Evolutionary conservation across 352 stramenopile genomes (phyloP).

Genomic region (Globisporangium paroecandrum): DNA sequence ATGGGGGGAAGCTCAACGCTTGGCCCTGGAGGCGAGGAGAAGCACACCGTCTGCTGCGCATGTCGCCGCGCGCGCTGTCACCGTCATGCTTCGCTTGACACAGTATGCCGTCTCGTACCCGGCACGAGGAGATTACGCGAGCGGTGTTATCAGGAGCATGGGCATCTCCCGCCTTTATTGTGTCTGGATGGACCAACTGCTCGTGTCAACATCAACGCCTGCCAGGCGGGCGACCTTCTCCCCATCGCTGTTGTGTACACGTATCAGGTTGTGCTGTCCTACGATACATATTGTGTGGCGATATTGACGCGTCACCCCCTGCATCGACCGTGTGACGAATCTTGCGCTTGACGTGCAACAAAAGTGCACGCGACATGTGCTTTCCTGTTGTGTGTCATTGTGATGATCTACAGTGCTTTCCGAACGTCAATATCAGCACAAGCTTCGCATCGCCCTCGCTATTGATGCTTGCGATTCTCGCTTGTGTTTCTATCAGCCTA

Average conservation of each 20-base stretch:
- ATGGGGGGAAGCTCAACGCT: neutral
- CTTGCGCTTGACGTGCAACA: neutral
- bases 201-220: neutral
- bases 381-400: neutral
- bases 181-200: constrained; percentile 2
- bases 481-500: neutral
- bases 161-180: neutral
- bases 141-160: neutral
- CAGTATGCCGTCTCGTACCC: neutral
- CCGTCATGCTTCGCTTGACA: neutral
- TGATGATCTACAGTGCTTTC: neutral
- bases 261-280: neutral
- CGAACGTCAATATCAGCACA: neutral
- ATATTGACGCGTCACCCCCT: neutral
- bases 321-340: neutral
- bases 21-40: neutral
- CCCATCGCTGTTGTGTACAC: neutral
- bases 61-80: neutral
- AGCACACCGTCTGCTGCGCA: neutral
- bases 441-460: neutral
- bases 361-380: neutral
- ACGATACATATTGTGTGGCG: neutral
- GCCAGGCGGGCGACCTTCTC: neutral
- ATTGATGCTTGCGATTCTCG: neutral
- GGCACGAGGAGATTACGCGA: neutral